These are phyloP conservation scores for Cytospora schulzeri DNA, from an alignment of 2,329 filamentous ascomycete genomes.

Conservation along the genomic window DNA sequence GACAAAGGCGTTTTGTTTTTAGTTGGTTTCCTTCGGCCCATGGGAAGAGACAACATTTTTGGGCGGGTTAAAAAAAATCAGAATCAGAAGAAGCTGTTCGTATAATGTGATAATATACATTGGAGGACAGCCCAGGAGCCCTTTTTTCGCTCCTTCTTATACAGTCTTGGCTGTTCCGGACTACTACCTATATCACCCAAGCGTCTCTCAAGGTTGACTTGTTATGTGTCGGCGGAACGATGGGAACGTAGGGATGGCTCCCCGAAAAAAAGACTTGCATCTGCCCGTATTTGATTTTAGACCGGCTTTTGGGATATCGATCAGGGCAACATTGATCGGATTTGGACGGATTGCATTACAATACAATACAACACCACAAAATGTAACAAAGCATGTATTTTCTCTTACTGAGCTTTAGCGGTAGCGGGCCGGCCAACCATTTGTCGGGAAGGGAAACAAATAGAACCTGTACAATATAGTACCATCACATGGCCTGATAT, in stretches of 20 bases:
- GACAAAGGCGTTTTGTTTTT: slow-evolving; percentile 12
- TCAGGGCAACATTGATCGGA: neutral
- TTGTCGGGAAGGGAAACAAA: neutral
- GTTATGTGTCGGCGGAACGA: neutral
- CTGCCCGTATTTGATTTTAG: neutral
- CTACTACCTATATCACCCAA: neutral
- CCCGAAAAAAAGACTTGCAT: neutral
- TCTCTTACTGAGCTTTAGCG: neutral
- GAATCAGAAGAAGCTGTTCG: slow-evolving; percentile 9
- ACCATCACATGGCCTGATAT: neutral
- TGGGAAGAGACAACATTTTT: slow-evolving; percentile 12
- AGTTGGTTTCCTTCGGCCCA: slow-evolving; percentile 10
- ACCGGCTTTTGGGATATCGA: neutral
- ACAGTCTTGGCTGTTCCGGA: neutral
- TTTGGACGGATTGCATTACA: neutral
- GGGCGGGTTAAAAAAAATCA: neutral
- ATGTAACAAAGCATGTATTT: neutral
- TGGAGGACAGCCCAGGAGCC: slow-evolving; percentile 1
- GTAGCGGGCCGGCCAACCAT: neutral
- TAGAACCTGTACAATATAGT: neutral
- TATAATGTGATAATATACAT: slow-evolving; percentile 23
- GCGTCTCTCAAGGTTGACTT: neutral
- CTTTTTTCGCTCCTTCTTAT: neutral
- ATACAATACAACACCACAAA: neutral
- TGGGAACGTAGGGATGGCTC: neutral